Evolutionary conservation across 345 rosid species (phyloP), one percentile per base, ranked within the genome.

Genomic region (Gossypium australe): DNA sequence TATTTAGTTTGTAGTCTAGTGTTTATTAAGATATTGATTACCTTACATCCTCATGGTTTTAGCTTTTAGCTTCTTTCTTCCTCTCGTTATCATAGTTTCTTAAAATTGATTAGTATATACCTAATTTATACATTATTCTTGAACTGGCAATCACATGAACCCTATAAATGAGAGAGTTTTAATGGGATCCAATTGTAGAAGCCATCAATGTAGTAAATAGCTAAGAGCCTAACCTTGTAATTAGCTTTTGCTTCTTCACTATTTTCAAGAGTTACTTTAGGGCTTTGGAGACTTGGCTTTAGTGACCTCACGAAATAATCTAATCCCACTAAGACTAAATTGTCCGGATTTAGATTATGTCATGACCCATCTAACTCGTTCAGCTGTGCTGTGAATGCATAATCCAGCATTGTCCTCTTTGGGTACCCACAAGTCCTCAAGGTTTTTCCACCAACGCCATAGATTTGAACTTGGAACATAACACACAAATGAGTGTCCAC

Each of bases 151-250:
- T 67, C 49, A 16, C n/a, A 8, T 68, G 1, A 10, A 3, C 69
- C 51, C 45, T 65, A 10, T 24, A 45, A 66, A 20, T 20, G 2
- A 66, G 17, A 14, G 20, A 14, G 44, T 58, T 56, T 44, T 27
- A 58, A 34, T 58, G 77, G 67, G 48, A 73, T 58, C 69, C 41
- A 13, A 17, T 58, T 48, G 63, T 56, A 16, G 48, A 49, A 55
- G 53, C 53, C 67, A 63, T 48, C 53, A 20, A 66, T 20, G 70
- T 66, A 7, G 65, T 41, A 60, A 25, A 9, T 60, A 60, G 65
- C n/a, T 14, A 60, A 60, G 18, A 25, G 43, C 18, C 18, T 29
- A 29, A 14, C 66, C 41, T 18, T 64, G 20, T 9, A 70, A 79
- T 44, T 49, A 34, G 7, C 41, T 34, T 34, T 34, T 34, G 7